Percentiles rank a stretch among this genome's conserved stretches.
phyloP scores from a whole-genome alignment of 805 yeast genomes.

The Zygoascus bituminiphila region DNA sequence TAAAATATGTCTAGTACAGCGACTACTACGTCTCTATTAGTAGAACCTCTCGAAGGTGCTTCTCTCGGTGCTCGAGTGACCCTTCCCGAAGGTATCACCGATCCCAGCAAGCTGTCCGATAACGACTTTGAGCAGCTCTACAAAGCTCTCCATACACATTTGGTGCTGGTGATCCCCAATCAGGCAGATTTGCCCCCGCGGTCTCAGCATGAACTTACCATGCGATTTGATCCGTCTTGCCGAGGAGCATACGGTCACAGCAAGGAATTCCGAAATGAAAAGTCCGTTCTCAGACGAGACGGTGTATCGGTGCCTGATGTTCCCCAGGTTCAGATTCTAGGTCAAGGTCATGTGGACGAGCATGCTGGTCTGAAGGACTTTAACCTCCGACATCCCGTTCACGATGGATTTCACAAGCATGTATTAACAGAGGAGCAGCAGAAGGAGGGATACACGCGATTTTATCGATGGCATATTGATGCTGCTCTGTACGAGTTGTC shows the following conservation, averaged over 20 bases:
- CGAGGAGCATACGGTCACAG: constrained; percentile 78
- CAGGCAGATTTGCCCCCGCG: constrained; percentile 62
- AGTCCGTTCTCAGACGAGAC: constrained; percentile 68
- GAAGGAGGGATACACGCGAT: constrained; percentile 58
- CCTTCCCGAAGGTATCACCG: constrained; percentile 62
- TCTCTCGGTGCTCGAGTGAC: constrained; percentile 64
- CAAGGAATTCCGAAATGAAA: constrained; percentile 57
- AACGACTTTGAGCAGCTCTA: constrained; percentile 55
- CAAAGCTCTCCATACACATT: constrained; percentile 56
- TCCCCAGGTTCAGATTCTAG: constrained; percentile 87
- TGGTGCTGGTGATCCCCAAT: constrained; percentile 67
- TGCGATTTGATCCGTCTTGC: constrained; percentile 68
- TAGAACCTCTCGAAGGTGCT: constrained; percentile 40
- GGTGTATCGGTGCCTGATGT: constrained; percentile 71
- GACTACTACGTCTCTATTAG: constrained; percentile 12
- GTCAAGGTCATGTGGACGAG: constrained; percentile 58
- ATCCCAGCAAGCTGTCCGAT: constrained; percentile 61
- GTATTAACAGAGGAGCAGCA: constrained; percentile 58
- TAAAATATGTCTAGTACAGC: neutral
- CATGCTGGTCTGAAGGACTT: constrained; percentile 52
- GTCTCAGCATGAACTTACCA: constrained; percentile 68
- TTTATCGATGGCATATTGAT: constrained; percentile 92
- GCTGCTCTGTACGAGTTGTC: constrained; percentile 79
- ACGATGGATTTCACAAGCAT: constrained; percentile 67
- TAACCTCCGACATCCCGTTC: constrained; percentile 73